Evolutionary conservation across 2,329 filamentous ascomycete genomes (phyloP).

Genomic region (Hymenoscyphus albidus): DNA sequence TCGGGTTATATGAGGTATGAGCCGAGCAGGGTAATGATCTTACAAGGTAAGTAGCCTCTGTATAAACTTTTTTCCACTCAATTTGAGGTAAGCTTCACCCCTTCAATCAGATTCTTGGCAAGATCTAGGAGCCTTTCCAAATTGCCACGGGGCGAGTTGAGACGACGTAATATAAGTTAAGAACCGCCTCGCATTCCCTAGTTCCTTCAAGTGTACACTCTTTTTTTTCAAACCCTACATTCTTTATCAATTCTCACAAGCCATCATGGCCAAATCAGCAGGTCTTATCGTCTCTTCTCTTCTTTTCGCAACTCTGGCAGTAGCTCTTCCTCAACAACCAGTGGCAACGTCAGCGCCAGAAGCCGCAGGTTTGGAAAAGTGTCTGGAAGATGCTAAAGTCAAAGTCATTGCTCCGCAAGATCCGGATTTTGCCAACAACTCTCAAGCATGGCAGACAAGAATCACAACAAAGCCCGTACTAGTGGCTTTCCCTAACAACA

Average conservation of each 20-base stretch:
- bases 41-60: background rate
- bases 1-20: no score
- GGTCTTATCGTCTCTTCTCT: background rate
- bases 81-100: background rate
- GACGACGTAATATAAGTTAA: background rate
- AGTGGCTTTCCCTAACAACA: constrained; percentile 12
- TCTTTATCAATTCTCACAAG: background rate
- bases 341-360: background rate
- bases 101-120: background rate
- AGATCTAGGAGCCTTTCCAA: background rate
- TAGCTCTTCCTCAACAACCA: background rate
- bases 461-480: constrained; percentile 11
- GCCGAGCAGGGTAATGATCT: background rate
- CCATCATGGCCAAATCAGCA: background rate
- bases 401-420: constrained; percentile 4
- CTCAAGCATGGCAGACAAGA: constrained; percentile 17
- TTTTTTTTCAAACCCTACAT: background rate
- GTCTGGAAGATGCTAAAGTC: constrained; percentile 13
- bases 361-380: constrained; percentile 1
- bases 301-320: background rate
- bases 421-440: constrained; percentile 10
- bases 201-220: background rate
- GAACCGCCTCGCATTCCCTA: background rate
- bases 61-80: background rate
- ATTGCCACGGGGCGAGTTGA: background rate